These are phyloP conservation scores for Oleoguttula mirabilis DNA, from an alignment of 495 filamentous ascomycete genomes.

Conservation along the genomic window DNA sequence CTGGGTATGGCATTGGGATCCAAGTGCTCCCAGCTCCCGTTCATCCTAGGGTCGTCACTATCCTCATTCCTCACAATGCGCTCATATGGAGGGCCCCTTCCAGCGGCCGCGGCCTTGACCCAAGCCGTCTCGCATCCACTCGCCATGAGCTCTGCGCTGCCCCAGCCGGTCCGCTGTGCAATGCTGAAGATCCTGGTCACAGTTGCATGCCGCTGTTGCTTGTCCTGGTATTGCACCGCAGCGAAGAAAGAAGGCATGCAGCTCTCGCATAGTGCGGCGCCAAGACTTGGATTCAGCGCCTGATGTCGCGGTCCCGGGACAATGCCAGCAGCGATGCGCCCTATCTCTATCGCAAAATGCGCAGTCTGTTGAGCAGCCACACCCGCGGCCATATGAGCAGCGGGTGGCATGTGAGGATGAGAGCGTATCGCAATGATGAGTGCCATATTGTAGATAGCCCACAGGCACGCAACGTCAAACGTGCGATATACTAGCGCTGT, in stretches of 20 bases:
- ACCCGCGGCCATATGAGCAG: conserved; percentile 73
- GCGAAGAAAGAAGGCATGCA: conserved; percentile 75
- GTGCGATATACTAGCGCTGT: conserved; percentile 71
- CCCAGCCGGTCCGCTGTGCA: conserved; percentile 74
- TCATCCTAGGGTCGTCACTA: conserved; percentile 21
- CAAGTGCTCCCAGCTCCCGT: conserved; percentile 15
- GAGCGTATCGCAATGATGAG: conserved; percentile 64
- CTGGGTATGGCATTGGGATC: conserved; percentile 20
- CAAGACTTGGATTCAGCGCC: conserved; percentile 63
- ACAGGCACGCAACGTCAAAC: conserved; percentile 72
- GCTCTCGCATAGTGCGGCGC: conserved; percentile 67
- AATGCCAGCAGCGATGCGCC: conserved; percentile 69
- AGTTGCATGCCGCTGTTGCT: conserved; percentile 62
- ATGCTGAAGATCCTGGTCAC: conserved; percentile 62
- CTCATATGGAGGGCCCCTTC: conserved; percentile 62
- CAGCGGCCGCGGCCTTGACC: conserved; percentile 56
- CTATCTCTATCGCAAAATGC: conserved; percentile 58
- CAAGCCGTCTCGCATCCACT: conserved; percentile 74
- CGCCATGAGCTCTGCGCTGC: conserved; percentile 65
- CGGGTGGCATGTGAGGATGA: conserved; percentile 81
- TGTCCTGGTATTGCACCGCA: conserved; percentile 64
- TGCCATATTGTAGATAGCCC: conserved; percentile 71
- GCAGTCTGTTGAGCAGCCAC: conserved; percentile 59
- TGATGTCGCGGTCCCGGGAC: conserved; percentile 45
- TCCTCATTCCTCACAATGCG: conserved; percentile 22